Conservation (phyloP, 2,329 filamentous ascomycete genomes). For the Hypoxylon sp. region DNA sequence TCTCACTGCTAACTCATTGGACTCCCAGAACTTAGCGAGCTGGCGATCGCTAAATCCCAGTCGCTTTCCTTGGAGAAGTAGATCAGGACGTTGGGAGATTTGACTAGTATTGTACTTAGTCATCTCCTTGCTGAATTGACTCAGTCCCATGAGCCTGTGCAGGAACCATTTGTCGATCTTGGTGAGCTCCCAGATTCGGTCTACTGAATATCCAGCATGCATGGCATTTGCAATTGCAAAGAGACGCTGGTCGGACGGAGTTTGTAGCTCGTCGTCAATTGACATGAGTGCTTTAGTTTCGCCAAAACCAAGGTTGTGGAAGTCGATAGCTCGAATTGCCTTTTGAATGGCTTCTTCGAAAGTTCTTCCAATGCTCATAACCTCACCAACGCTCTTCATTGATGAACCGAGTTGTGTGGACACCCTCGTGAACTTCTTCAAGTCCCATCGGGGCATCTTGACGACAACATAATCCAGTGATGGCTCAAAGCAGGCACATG, state of each 20-base stretch:
- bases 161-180: slow-evolving; percentile 99
- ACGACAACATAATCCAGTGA: slow-evolving; percentile 98
- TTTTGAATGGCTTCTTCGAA: slow-evolving; percentile 99
- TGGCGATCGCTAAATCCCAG: slow-evolving; percentile 96
- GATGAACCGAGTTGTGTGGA: slow-evolving; percentile 96
- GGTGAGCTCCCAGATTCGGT: slow-evolving; percentile 98
- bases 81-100: slow-evolving; percentile 72
- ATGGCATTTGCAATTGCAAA: slow-evolving; percentile 99
- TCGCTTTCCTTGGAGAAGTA: slow-evolving; percentile 89
- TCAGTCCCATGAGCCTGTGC: slow-evolving; percentile 89
- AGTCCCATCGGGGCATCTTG: slow-evolving; percentile 98
- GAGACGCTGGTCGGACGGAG: slow-evolving; percentile 95
- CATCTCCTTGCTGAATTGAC: slow-evolving; percentile 88
- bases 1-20: slow-evolving; percentile 92
- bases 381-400: slow-evolving; percentile 99
- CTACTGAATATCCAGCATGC: slow-evolving; percentile 91
- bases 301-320: slow-evolving; percentile 94
- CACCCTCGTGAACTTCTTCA: slow-evolving; percentile 98
- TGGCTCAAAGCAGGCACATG: slow-evolving; percentile 97
- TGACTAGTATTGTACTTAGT: slow-evolving; percentile 75
- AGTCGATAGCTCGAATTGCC: slow-evolving; percentile 94
- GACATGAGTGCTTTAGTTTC: slow-evolving; percentile 94
- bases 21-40: slow-evolving; percentile 93
- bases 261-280: slow-evolving; percentile 95
- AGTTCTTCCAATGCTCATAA: slow-evolving; percentile 96